Conservation (phyloP, 768 basidiomycete species). For the Albatrellus ellisii region DNA sequence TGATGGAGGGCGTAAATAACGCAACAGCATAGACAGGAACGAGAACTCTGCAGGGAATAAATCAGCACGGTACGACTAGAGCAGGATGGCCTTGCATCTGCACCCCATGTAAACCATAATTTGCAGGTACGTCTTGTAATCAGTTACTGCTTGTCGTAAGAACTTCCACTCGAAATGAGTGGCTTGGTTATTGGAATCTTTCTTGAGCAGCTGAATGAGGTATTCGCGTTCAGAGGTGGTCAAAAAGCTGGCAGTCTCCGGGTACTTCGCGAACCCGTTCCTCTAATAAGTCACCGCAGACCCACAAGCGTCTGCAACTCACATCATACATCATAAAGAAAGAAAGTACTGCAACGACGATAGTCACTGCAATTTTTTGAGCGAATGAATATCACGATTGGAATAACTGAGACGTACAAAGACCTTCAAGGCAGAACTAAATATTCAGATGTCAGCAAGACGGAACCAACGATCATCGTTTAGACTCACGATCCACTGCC, state of each 20-base stretch:
- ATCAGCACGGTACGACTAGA: background rate
- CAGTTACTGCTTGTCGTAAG: slow-evolving; percentile 22
- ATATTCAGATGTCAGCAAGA: background rate
- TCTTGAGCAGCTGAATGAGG: slow-evolving; percentile 17
- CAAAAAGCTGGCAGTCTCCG: slow-evolving; percentile 31
- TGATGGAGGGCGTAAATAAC: slow-evolving; percentile 23
- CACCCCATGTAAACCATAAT: slow-evolving; percentile 22
- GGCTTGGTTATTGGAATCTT: slow-evolving; percentile 19
- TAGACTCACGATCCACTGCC: slow-evolving; percentile 36
- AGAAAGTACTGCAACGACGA: slow-evolving; percentile 27
- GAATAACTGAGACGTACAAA: too few relatives aligned
- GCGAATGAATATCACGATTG: too few relatives aligned
- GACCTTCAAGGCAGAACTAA: background rate
- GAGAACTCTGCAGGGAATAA: slow-evolving; percentile 22
- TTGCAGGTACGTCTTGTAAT: slow-evolving; percentile 23
- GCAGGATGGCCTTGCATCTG: background rate
- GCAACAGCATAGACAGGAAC: slow-evolving; percentile 32
- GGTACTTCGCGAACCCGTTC: slow-evolving; percentile 19
- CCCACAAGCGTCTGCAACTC: slow-evolving; percentile 1
- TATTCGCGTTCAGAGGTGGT: slow-evolving; percentile 22
- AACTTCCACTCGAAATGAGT: slow-evolving; percentile 22
- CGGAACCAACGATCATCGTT: background rate
- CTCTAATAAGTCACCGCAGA: background rate
- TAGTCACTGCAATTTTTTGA: too few relatives aligned
- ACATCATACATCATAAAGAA: slow-evolving; percentile 30